phyloP scores from a whole-genome alignment of 1,284 basidiomycete genomes.

The Rhodotorula sp. region DNA sequence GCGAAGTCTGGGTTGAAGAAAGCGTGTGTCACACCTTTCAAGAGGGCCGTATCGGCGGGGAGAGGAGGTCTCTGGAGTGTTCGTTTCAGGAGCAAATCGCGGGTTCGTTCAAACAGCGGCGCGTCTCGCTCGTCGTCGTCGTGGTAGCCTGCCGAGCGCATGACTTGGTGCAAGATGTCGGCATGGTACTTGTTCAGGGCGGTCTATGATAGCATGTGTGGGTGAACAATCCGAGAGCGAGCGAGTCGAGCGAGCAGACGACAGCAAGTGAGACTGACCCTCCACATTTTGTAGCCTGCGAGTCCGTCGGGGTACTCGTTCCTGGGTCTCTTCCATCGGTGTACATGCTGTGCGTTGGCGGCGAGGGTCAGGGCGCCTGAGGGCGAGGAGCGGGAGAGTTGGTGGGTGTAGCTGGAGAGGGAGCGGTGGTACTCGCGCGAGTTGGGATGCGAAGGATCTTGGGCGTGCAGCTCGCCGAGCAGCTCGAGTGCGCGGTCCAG shows the following conservation, averaged over 20 bases:
- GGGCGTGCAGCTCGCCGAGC: background rate
- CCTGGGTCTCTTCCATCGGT: constrained; percentile 26
- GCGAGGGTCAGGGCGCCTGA: constrained; percentile 27
- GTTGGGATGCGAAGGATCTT: constrained; percentile 3
- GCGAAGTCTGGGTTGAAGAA: background rate
- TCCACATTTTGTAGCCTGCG: constrained; percentile 32
- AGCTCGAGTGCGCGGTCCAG: background rate
- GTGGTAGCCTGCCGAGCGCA: constrained; percentile 15
- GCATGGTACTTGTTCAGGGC: constrained; percentile 27
- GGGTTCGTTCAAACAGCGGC: constrained; percentile 14
- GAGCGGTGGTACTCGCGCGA: constrained; percentile 15
- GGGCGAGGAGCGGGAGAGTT: constrained; percentile 6
- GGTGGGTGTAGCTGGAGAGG: constrained; percentile 6
- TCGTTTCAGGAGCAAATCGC: constrained; percentile 27
- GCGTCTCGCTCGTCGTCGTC: background rate
- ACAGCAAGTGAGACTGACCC: constrained; percentile 14
- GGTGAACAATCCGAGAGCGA: too few relatives aligned
- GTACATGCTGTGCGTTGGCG: constrained; percentile 21
- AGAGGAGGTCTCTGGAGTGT: constrained; percentile 24
- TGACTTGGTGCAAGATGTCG: constrained; percentile 6
- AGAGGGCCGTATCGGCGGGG: background rate
- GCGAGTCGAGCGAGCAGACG: background rate
- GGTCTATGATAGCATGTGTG: too few relatives aligned
- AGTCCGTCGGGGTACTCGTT: constrained; percentile 11
- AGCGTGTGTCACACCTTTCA: constrained; percentile 16